Base-by-base conservation (phyloP, 2,329 filamentous ascomycete species). In the Ophiostoma himal-ulmi region DNA sequence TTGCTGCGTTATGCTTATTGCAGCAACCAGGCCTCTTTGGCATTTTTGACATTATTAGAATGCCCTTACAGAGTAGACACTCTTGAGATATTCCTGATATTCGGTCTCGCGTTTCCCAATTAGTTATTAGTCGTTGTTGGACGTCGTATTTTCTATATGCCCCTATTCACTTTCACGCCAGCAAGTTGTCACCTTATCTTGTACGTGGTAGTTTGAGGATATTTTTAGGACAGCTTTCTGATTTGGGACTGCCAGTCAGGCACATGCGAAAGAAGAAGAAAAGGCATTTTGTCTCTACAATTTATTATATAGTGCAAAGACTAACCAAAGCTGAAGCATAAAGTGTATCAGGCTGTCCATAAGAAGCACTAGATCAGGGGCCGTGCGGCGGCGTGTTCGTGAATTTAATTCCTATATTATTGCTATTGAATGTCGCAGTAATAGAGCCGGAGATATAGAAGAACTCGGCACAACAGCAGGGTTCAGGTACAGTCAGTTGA, bases 261-360 rank as follows among this genome's bases (percentile, higher is more conserved):
- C 52, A 57, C n/a, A 13, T 30, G 30, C 30, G 3, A 30, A 3
- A 30, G 30, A 30, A 30, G 1, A 30, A 30, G 30, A 30, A 30
- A 30, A 30, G 3, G 30, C 30, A 30, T 30, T 26, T 5, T 57
- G 26, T 22, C n/a, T 26, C n/a, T 30, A 62, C 57, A 20, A 62
- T 3, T 6, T n/a, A 20, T 26, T 7, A 8, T 36, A 11, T 13
- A 6, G 11, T 62, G 26, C 44, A 44, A 39, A 13, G 41, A 17
- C 41, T 44, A 20, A 3, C 44, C 37, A 10, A 39, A 48, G n/a
- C 6, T 64, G 60, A 64, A 30, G 60, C 60, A 64, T 6, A n/a
- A 36, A 10, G 60, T 64, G 60, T 64, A 20, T 20, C 60, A 64
- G 60, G 22, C 60, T 64, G 39, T 64, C 60, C 30, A 64, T 36